Evolutionary conservation across 2,329 filamentous ascomycete genomes (phyloP).

Genomic region (Grosmannia huntii): DNA sequence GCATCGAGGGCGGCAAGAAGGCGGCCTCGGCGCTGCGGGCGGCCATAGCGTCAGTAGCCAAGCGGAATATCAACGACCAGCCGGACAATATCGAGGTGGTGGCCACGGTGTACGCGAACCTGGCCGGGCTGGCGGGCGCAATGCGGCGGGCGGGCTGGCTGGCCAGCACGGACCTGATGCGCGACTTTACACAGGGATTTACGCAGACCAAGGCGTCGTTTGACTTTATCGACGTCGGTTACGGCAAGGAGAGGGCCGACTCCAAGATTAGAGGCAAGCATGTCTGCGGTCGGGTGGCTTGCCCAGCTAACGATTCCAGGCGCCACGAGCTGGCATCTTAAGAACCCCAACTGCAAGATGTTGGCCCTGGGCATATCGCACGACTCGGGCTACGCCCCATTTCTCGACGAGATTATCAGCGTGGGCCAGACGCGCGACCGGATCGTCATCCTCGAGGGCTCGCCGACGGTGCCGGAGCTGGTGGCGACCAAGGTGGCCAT

Average conservation of each 20-base stretch:
- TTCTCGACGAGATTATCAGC: slow-evolving; percentile 40
- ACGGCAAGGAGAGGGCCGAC: slow-evolving; percentile 44
- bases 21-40: slow-evolving; percentile 37
- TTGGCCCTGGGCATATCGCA: slow-evolving; percentile 50
- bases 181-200: slow-evolving; percentile 47
- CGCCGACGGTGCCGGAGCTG: slow-evolving; percentile 37
- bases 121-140: slow-evolving; percentile 34
- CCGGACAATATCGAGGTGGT: slow-evolving; percentile 43
- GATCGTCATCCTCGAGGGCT: slow-evolving; percentile 42
- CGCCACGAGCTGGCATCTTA: slow-evolving; percentile 41
- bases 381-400: slow-evolving; percentile 46
- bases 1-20: slow-evolving; percentile 40
- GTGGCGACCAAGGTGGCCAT: slow-evolving; percentile 31
- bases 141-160: slow-evolving; percentile 36
- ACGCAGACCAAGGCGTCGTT: slow-evolving; percentile 45
- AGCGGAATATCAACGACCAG: slow-evolving; percentile 28
- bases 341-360: slow-evolving; percentile 48
- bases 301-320: slow-evolving; percentile 21
- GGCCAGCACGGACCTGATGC: slow-evolving; percentile 30
- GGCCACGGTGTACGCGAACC: slow-evolving; percentile 42
- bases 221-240: slow-evolving; percentile 51
- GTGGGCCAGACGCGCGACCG: slow-evolving; percentile 29
- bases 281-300: not conserved
- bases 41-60: slow-evolving; percentile 24
- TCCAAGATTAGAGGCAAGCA: slow-evolving; percentile 45